Evolutionary conservation across 768 basidiomycete genomes (phyloP), one percentile per base, ranked within the genome.

Genomic region (Leccinum boreale): DNA sequence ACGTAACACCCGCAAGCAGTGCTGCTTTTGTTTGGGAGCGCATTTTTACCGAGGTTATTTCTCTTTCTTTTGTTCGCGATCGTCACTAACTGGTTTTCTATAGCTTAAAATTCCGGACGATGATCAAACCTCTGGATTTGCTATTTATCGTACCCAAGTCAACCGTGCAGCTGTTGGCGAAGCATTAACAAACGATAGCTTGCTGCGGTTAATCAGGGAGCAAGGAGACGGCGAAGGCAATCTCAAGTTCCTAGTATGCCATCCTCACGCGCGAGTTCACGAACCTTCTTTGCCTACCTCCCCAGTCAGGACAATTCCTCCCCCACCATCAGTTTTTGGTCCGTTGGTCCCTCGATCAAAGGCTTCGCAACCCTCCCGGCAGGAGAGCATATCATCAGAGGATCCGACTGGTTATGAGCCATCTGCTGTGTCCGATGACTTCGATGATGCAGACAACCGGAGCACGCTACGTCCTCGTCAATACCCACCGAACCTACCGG

Each of bases 101-200:
- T 61, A 93, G 91, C 77, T 94, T 60, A 83, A 85, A 68, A 89
- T 98, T 45, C 79, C 81, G 36, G 92, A 93, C 65, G 94, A 95
- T 58, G 92, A 96, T 56, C 86, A 90, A 67, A 71, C 79, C 8
- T 57, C 68, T 8, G 83, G 81, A 28, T 87, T 87, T 68, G 83
- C 86, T 24, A 88, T 98, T 55, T 94, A 91, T 76, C 88, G 86
- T 59, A 96, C 94, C 1, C 90, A 92, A 72, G 88, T 97, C 65
- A 91, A 90, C 58, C 81, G 83, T 26, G 87, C 79, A 62, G 88
- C 89, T 17, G 81, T 89, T 46, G 85, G 90, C 4, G 85, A 86
- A 14, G 84, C 93, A 7, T 74, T 97, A 31, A 74, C 81, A 12
- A 84, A 89, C 59, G 87, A 92, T 28, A 78, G 77, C 59, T 75